Base-by-base conservation (phyloP, 768 basidiomycete species). In the Suillus placidus region DNA sequence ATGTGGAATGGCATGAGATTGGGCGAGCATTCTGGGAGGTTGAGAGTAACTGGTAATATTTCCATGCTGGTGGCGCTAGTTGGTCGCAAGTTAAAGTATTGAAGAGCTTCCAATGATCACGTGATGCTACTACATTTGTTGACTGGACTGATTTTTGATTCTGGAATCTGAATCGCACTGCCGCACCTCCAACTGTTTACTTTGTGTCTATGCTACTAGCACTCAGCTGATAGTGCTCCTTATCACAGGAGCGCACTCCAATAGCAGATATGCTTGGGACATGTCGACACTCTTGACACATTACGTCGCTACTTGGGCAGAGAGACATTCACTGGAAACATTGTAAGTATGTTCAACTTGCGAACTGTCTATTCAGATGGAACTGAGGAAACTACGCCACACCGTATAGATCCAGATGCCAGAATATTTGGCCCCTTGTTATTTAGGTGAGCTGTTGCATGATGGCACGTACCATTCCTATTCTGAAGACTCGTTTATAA, bases 1-100 rank as follows among this genome's bases (percentile, higher is more conserved):
- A 94, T 87, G 69, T 90, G 87, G 68, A 95, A 95, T 6, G 93
- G 93, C 91, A 95, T 93, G 37, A 95, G 82, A 72, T 88, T 83
- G 1, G 91, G 92, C 3, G 77, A 80, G 56, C 85, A 87, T 73
- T 68, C 64, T n/a, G 78, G 73, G 12, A 84, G 69, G 68, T 66
- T 14, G 5, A 57, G 65, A 4, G 34, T n/a, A 20, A 3, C 61
- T 32, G 69, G 61, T n/a, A 47, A 64, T 42, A 77, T 72, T 66
- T 77, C 71, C 63, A 64, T 64, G 56, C 20, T 61, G 23, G 12
- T 13, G 18, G 40, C 14, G 6, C 14, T 23, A 4, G 30, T 10
- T 14, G 10, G 26, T 52, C 26, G 20, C 45, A 20, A 20, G 18
- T 14, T 13, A 16, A 14, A 26, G 26, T 26, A 26, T n/a, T n/a